Evolutionary conservation across 768 basidiomycete genomes (phyloP).

Genomic region (Mycena albidolilacea): DNA sequence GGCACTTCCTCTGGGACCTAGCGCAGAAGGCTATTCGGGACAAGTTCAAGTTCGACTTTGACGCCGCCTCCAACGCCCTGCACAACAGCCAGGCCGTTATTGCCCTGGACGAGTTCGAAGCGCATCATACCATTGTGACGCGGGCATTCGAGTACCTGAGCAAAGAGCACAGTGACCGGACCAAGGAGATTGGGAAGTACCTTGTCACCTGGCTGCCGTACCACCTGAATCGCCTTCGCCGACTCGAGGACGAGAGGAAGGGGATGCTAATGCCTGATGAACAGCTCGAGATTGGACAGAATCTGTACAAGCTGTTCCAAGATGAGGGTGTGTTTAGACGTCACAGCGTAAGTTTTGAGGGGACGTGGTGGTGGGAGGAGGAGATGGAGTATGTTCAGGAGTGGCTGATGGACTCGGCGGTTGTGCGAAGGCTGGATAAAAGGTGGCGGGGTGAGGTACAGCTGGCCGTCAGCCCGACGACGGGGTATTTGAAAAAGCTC

Average conservation of each 20-base stretch:
- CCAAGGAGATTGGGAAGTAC: not conserved
- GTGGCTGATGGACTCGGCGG: not conserved
- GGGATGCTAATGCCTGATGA: not conserved
- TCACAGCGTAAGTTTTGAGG: not conserved
- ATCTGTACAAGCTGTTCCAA: not conserved
- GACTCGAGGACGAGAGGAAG: not conserved
- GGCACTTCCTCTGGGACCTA: constrained; percentile 8
- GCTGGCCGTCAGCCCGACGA: not conserved
- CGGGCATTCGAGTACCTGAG: not conserved
- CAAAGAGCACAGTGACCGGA: not conserved
- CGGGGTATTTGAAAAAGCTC: not conserved
- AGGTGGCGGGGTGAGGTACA: constrained; percentile 2
- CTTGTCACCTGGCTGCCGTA: not conserved
- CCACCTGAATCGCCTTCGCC: not conserved
- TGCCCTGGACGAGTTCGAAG: not conserved
- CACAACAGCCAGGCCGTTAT: not conserved
- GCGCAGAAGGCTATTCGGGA: not conserved
- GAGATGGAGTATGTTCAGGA: not conserved
- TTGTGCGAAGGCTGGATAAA: constrained; percentile 3
- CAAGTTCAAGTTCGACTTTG: constrained; percentile 4
- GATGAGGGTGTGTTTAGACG: not conserved
- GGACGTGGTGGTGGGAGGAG: not conserved
- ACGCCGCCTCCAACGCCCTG: not conserved
- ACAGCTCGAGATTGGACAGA: not conserved
- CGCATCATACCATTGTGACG: constrained; percentile 7